Base-by-base conservation (phyloP, 1,139 yeast species). In the Magnusiomyces paraingens region DNA sequence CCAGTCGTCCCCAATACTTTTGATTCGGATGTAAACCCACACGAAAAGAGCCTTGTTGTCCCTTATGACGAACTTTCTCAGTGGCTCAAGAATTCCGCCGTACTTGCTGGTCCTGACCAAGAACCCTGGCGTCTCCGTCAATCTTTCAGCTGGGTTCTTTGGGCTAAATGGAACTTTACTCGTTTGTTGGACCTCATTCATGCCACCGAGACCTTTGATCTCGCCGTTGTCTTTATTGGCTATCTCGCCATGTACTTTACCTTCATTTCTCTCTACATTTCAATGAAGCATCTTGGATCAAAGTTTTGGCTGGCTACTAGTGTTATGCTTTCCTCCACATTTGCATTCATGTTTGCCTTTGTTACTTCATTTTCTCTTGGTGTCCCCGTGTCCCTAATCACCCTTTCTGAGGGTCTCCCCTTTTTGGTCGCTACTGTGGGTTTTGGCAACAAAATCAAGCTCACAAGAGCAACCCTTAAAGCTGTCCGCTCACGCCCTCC, bases 371-470 rank as follows among this genome's bases (percentile, higher is more conserved):
- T 70, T 47, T 62, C 63, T 50, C 55, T 71, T 48, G 74, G 75
- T 17, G 66, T 71, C n/a, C 67, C 69, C 40, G 86, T 93, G 40
- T 82, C 96, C 5, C 76, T 89, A 55, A 73, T 87, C 57, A 83
- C 90, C 58, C 76, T 93, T 62, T 81, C 93, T 53, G 98, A 93
- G 73, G 98, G 98, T 12, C 74, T 93, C 51, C 99, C 99, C 26
- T 93, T 93, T 70, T 77, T 93, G 64, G 96, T 91, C 20, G 93
- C 96, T 26, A 84, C 91, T 10, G 82, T 93, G 64, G 99, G 99
- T 1, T 93, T 93, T 72, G 91, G 90, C 66, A 89, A 88, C 69
- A 90, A 93, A 66, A 81, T 89, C 29, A 77, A 83, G 32, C 78
- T 91, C 61, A 87, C 97, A 1, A 76, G 83, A 32, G 78, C 81